Base-by-base conservation (phyloP, 768 basidiomycete species). In the Ramaria rubella region DNA sequence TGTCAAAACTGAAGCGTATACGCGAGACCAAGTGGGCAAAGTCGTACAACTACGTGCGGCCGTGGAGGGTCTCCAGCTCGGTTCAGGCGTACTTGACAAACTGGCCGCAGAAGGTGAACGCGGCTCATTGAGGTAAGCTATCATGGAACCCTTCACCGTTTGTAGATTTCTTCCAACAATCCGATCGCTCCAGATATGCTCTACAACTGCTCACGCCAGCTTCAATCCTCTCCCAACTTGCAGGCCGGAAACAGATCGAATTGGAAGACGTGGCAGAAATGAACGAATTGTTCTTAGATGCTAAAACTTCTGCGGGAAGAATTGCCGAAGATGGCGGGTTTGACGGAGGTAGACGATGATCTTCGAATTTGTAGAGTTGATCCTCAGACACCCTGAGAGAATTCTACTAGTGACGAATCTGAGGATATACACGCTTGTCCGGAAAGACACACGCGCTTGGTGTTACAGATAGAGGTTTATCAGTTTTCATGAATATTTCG, bases 251-350 rank as follows among this genome's bases (percentile, higher is more conserved):
- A 31, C 86, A 93, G 64, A 91, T 98, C 55, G 81, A 84, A 59
- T 71, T 85, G 3, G 93, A 97, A 61, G 96, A 99, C 69, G 84
- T 98, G 49, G 78, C 80, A 31, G 94, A 97, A 77, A 93, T 96
- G 86, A 86, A 86, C 61, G 90, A 91, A 66, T 75, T 99, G 30
- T 99, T 99, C 77, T 75, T 97, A 64, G 94, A 98, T 69, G 93
- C 95, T 19, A 95, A 94, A 67, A 85, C 87, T 0, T 81, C 79
- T 55, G 85, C 85, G n/a, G 66, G 69, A 23, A 74, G 79, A 59
- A 82, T 83, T 33, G 69, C 70, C 61, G 76, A 69, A 15, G 67
- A 68, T 24, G 73, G 69, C 4, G 70, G 24, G 6, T 72, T 68
- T 51, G 63, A 67, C 38, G 71, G 72, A 19, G 62, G 71, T 1